Evolutionary conservation across 1,284 basidiomycete genomes (phyloP), one percentile per base, ranked within the genome.

Genomic region (Leccinum proximum): DNA sequence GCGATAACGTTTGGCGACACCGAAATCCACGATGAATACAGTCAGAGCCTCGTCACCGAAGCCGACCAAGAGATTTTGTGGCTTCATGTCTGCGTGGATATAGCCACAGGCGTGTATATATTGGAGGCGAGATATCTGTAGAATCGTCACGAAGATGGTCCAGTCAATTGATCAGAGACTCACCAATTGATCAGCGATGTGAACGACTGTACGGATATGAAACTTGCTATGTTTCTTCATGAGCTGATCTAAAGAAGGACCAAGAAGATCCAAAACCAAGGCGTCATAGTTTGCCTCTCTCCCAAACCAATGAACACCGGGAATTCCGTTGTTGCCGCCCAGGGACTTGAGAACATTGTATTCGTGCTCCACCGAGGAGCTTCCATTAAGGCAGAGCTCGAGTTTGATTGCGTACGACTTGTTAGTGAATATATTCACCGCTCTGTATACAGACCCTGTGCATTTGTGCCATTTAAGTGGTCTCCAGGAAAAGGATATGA

Each of bases 81-180:
- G 61, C 11, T 62, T 62, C 22, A 62, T 62, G 9, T 62, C 5
- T 1, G 1, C 26, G 22, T 62, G 54, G 14, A 62, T 35, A 14
- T 40, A 57, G 6, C 26, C 38, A 22, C 38, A 11, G 11, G 1
- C 5, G 10, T 62, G 54, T 40, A 42, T 57, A 2, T 9, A 35
- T 9, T 62, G 16, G 6, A 62, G 54, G 13, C 9, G 26, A 33
- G 61, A 62, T 14, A 62, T 57, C 61, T 62, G 53, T 26, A 30
- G 45, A 50, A 50, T 16, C 7, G 45, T 50, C 45, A 50, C n/a
- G 4, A 18, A 50, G 45, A 18, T n/a, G 9, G n/a, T 18, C n/a
- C 14, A 16, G n/a, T 50, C 16, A 50, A n/a, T 9, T 3, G 8
- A 9, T 16, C 16, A 50, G 45, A 26, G n/a, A 50, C 45, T 50